A percentile compares a stretch with the other conserved stretches of the same genome.
phyloP scores from a whole-genome alignment of 441 rosid genomes.

The Gossypium gossypioides region DNA sequence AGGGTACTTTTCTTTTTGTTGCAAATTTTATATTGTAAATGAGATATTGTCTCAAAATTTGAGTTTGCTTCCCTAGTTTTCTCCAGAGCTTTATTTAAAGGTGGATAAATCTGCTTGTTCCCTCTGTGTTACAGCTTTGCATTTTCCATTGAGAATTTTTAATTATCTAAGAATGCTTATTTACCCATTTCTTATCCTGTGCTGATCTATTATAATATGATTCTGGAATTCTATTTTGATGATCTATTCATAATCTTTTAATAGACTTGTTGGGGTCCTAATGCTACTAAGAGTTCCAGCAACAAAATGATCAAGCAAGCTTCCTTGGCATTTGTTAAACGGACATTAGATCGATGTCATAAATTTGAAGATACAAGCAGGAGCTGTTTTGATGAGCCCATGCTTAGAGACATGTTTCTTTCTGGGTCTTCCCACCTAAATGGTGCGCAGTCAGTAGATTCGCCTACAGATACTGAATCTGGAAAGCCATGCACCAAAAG shows the following conservation, averaged over 20 bases:
- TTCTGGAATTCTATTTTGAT: constrained; percentile 7
- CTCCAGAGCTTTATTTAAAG: not conserved
- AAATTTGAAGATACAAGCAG: constrained; percentile 73
- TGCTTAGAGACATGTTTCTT: constrained; percentile 54
- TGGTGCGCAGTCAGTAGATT: constrained; percentile 27
- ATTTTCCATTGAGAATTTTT: not conserved
- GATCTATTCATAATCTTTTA: constrained; percentile 16
- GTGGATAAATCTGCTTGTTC: not conserved
- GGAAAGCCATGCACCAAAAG: constrained; percentile 23
- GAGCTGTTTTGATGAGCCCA: constrained; percentile 76
- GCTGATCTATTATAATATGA: not conserved
- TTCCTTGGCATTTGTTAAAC: constrained; percentile 65
- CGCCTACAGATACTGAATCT: constrained; percentile 44
- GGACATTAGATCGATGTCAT: constrained; percentile 59
- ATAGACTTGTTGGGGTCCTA: constrained; percentile 65
- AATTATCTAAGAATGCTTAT: not conserved
- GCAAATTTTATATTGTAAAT: not conserved
- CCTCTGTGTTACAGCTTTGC: not conserved
- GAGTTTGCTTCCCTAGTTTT: not conserved
- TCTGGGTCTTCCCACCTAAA: constrained; percentile 32
- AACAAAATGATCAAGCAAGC: constrained; percentile 83
- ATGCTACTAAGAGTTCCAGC: constrained; percentile 55
- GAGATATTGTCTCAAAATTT: not conserved
- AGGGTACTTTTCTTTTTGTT: constrained; percentile 3
- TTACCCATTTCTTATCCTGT: constrained; percentile 12